Base-by-base conservation (phyloP, 2,329 filamentous ascomycete species). In the Paecilomyces formosus region DNA sequence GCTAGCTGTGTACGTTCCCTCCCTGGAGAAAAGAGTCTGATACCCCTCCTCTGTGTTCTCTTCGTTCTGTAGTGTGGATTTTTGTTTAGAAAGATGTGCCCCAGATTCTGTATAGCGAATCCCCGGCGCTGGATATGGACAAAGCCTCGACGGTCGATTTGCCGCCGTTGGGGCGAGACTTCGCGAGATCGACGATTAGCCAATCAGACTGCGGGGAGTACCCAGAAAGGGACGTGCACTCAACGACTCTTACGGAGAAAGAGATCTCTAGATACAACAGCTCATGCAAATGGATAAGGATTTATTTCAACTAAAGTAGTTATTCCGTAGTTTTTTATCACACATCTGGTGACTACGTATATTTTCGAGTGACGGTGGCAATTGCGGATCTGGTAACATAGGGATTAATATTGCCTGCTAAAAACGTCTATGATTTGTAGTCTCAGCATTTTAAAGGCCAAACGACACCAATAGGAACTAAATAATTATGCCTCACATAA, bases 1-100 rank as follows among this genome's bases (percentile, higher is more conserved):
- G 35, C 56, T n/a, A 58, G 24, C 30, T 58, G 56, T 35, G 39
- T 50, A 55, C 73, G 70, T 45, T 18, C 35, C 5, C 8, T 18
- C 6, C 9, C 18, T 8, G 39, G n/a, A n/a, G 30, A 31, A 30
- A 30, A 39, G 6, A n/a, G 39, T 45, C 28, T 52, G 26, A n/a
- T 24, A 2, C 11, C 6, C 13, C 49, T 24, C 15, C 22, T 28
- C 2, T 8, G 39, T 18, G 6, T 9, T 18, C 1, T 9, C 7
- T 45, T 18, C 15, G 8, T 21, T 18, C 35, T 11, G 39, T 21
- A 45, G n/a, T 3, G n/a, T 18, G n/a, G 3, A 45, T 45, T 45
- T 1, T 45, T 1, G 35, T 45, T 45, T 45, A 45, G 39, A 15
- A 18, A 45, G 15, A 45, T n/a, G n/a, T 45, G 15, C 15, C 18